Percentiles rank a stretch among this genome's conserved stretches.
Conservation (phyloP, 768 basidiomycete genomes). For the Cystobasidium ongulense region DNA sequence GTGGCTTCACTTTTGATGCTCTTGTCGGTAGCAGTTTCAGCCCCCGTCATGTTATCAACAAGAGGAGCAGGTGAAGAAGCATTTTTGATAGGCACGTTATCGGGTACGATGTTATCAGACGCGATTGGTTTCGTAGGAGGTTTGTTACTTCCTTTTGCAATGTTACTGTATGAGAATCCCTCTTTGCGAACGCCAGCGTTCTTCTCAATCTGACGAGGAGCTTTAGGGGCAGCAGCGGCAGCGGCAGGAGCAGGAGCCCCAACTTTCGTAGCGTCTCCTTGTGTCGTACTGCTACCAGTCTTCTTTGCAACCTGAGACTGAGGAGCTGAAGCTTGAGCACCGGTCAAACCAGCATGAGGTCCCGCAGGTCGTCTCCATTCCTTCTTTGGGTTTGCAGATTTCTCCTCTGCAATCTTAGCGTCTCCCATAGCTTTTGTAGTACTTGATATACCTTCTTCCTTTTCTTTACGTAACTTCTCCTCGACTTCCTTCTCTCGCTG, state of each 20-base stretch:
- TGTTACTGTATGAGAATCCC: slow-evolving; percentile 28
- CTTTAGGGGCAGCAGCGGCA: no score
- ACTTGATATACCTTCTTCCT: not conserved
- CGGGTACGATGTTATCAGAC: slow-evolving; percentile 4
- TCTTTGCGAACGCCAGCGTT: slow-evolving; percentile 18
- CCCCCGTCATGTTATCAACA: not conserved
- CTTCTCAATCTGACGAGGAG: not conserved
- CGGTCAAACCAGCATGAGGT: slow-evolving; percentile 18
- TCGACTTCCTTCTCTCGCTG: slow-evolving; percentile 63
- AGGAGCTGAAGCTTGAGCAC: slow-evolving; percentile 8
- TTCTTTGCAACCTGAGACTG: slow-evolving; percentile 4
- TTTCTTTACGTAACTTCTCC: slow-evolving; percentile 44
- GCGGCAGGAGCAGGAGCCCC: slow-evolving; percentile 1
- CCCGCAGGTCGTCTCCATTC: slow-evolving; percentile 22
- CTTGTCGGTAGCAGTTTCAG: not conserved
- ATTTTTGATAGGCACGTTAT: slow-evolving; percentile 10
- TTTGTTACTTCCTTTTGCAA: not conserved
- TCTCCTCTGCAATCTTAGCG: slow-evolving; percentile 24
- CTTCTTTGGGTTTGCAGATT: slow-evolving; percentile 19
- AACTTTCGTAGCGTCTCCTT: slow-evolving; percentile 1
- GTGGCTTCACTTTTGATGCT: not conserved
- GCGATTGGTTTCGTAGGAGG: not conserved
- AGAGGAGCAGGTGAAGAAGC: not conserved
- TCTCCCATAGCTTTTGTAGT: not conserved
- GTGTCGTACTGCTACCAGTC: not conserved